phyloP scores from a whole-genome alignment of 1,284 basidiomycete species.

The Cryptococcus jaspeensis region DNA sequence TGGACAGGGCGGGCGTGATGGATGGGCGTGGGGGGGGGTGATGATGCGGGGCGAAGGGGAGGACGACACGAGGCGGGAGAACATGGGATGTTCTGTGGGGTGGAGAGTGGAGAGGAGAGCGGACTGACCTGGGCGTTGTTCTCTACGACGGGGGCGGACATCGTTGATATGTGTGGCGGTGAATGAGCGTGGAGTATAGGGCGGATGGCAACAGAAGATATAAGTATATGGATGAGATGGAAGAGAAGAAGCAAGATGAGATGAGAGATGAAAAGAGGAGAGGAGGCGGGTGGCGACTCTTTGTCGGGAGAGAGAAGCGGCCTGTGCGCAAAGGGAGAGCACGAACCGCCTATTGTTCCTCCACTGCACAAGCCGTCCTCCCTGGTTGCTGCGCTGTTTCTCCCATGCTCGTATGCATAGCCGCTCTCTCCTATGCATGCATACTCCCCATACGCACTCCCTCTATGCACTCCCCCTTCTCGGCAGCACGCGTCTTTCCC shows the following conservation, averaged over 20 bases:
- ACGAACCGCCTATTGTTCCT: neutral
- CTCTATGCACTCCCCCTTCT: no score
- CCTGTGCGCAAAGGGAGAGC: neutral
- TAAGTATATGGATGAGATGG: neutral
- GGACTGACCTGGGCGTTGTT: constrained; percentile 15
- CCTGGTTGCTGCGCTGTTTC: no score
- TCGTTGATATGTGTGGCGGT: constrained; percentile 3
- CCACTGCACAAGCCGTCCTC: no score
- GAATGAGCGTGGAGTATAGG: neutral
- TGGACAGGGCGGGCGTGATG: neutral
- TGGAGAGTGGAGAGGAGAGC: no score
- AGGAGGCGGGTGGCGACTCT: neutral
- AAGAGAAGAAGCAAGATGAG: neutral
- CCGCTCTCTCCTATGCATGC: no score
- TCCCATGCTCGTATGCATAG: no score
- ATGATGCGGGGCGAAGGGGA: neutral
- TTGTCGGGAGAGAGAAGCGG: neutral
- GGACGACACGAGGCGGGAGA: neutral
- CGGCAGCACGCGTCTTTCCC: no score
- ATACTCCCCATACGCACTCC: no score
- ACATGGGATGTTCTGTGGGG: no score
- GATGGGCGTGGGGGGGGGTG: neutral
- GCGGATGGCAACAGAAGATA: neutral
- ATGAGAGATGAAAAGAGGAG: neutral
- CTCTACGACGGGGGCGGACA: constrained; percentile 13